phyloP scores from a whole-genome alignment of 2,329 filamentous ascomycete genomes.

The Moelleriella libera region DNA sequence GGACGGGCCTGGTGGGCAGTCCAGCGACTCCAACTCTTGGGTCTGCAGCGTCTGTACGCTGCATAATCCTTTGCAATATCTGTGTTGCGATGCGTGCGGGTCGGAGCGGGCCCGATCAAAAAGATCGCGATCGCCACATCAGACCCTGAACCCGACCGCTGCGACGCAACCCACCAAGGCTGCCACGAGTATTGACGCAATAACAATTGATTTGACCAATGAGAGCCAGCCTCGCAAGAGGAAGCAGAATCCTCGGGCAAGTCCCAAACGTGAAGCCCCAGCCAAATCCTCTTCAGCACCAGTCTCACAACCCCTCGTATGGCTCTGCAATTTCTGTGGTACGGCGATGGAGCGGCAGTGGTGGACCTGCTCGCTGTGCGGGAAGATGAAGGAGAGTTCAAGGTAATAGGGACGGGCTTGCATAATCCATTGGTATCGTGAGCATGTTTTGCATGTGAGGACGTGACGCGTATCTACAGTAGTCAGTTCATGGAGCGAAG shows the following conservation, averaged over 20 bases:
- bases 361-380: slow-evolving; percentile 43
- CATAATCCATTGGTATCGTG: too few relatives aligned
- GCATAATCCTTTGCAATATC: slow-evolving; percentile 33
- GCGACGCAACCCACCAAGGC: slow-evolving; percentile 1
- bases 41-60: slow-evolving; percentile 42
- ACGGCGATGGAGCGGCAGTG: slow-evolving; percentile 36
- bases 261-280: background rate
- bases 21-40: slow-evolving; percentile 24
- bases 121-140: slow-evolving; percentile 5
- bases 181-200: too few relatives aligned
- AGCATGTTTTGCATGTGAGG: too few relatives aligned
- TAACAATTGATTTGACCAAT: too few relatives aligned
- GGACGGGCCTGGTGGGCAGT: background rate
- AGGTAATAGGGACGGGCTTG: slow-evolving; percentile 3
- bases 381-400: slow-evolving; percentile 37
- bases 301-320: slow-evolving; percentile 18
- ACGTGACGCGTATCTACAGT: too few relatives aligned
- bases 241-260: too few relatives aligned
- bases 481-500: too few relatives aligned
- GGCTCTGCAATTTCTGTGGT: slow-evolving; percentile 38
- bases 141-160: slow-evolving; percentile 4
- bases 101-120: slow-evolving; percentile 18
- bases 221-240: too few relatives aligned
- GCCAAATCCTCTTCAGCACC: slow-evolving; percentile 4
- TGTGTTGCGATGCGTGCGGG: slow-evolving; percentile 44